Conservation (phyloP, 1,284 basidiomycete species). For the Lentinula novae-zelandiae region DNA sequence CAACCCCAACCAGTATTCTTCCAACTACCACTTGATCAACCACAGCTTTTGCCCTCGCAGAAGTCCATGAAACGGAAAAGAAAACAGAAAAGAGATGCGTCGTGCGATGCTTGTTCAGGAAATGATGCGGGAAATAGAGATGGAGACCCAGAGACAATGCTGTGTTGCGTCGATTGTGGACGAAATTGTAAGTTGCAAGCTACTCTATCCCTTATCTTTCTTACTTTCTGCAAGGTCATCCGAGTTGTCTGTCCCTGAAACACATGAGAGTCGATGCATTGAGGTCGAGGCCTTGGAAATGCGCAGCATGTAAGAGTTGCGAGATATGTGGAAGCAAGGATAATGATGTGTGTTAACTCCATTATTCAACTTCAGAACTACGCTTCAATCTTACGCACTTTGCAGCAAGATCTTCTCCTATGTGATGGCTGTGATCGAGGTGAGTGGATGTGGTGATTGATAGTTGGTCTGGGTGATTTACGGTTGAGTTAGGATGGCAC, state of each 20-base stretch:
- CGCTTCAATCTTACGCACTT: slow-evolving; percentile 6
- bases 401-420: slow-evolving; percentile 79
- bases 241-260: slow-evolving; percentile 65
- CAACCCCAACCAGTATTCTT: slow-evolving; percentile 50
- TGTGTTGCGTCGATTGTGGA: slow-evolving; percentile 68
- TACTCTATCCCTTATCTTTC: slow-evolving; percentile 6
- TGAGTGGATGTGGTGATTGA: slow-evolving; percentile 23
- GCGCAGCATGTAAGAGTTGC: slow-evolving; percentile 92
- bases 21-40: slow-evolving; percentile 27
- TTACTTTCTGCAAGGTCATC: slow-evolving; percentile 54
- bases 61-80: slow-evolving; percentile 53
- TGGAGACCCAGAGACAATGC: slow-evolving; percentile 59
- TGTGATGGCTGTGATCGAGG: slow-evolving; percentile 96
- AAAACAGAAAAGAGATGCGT: slow-evolving; percentile 46
- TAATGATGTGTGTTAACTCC: slow-evolving; percentile 71
- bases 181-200: slow-evolving; percentile 22
- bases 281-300: slow-evolving; percentile 81
- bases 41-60: slow-evolving; percentile 24
- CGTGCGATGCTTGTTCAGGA: slow-evolving; percentile 68
- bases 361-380: slow-evolving; percentile 8
- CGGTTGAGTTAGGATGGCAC: slow-evolving; percentile 72
- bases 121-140: slow-evolving; percentile 53
- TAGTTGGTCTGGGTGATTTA: slow-evolving; percentile 8
- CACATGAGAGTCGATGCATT: slow-evolving; percentile 49
- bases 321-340: slow-evolving; percentile 85